phyloP scores from a whole-genome alignment of 2,329 filamentous ascomycete genomes.

The Calonectria honghensis region DNA sequence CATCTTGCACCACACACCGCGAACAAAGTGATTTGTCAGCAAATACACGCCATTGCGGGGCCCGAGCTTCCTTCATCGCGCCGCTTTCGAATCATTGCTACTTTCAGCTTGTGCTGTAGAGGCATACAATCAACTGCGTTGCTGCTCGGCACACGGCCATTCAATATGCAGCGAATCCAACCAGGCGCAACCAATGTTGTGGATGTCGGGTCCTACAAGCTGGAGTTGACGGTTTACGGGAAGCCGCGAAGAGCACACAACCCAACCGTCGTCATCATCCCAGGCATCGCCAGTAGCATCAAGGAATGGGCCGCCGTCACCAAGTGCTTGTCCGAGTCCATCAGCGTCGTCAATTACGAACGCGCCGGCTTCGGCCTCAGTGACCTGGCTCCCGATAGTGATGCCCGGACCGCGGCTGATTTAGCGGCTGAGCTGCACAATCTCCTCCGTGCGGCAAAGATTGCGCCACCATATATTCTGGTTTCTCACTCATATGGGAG shows the following conservation, averaged over 20 bases:
- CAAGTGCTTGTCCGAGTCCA: constrained; percentile 23
- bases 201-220: constrained; percentile 38
- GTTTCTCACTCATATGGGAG: constrained; percentile 29
- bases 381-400: constrained; percentile 25
- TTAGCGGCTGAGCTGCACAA: constrained; percentile 38
- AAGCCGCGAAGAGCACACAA: constrained; percentile 45
- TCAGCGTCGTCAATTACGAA: constrained; percentile 40
- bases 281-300: constrained; percentile 39
- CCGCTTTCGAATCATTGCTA: neutral
- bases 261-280: constrained; percentile 41
- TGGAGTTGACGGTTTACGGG: constrained; percentile 25
- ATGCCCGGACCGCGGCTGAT: constrained; percentile 11
- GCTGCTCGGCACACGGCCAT: neutral
- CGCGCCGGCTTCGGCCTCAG: constrained; percentile 40
- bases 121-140: neutral
- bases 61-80: neutral
- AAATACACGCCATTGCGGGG: neutral
- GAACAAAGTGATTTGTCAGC: neutral
- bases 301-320: constrained; percentile 44
- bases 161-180: constrained; percentile 3
- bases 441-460: constrained; percentile 35
- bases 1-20: neutral
- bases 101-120: neutral
- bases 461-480: constrained; percentile 44
- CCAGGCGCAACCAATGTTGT: constrained; percentile 24